Conservation (phyloP, 2,329 filamentous ascomycete species). For the Penicillium vulpinum region DNA sequence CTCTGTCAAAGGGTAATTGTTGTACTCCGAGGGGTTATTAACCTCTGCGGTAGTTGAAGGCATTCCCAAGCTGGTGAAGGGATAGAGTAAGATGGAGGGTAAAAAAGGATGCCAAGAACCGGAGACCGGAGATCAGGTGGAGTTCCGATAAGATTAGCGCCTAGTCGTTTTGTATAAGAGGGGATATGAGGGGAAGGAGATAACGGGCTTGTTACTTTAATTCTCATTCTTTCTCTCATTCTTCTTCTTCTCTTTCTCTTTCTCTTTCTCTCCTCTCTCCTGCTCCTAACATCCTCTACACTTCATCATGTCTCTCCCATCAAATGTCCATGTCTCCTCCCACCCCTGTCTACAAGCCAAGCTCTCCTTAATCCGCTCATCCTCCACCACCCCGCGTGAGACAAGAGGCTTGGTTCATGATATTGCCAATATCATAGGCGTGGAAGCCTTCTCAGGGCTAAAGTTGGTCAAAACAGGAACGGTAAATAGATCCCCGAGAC, state of each 20-base stretch:
- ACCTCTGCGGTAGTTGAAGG: background rate
- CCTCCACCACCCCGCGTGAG: conserved; percentile 67
- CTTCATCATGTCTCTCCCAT: conserved; percentile 43
- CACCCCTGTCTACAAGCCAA: conserved; percentile 88
- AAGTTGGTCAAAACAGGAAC: conserved; percentile 59
- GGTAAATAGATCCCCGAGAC: conserved; percentile 51
- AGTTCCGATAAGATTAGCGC: conserved; percentile 4
- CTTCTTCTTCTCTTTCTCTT: conserved; percentile 2
- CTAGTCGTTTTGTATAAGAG: conserved; percentile 3
- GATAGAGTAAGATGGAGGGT: background rate
- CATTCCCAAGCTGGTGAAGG: background rate
- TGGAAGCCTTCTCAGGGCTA: conserved; percentile 74
- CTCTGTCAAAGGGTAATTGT: background rate
- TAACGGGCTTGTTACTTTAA: conserved; percentile 7
- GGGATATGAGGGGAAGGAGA: conserved; percentile 9
- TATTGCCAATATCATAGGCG: conserved; percentile 77
- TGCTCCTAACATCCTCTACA: background rate
- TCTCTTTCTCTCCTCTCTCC: background rate
- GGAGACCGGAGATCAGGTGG: conserved; percentile 10
- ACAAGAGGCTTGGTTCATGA: conserved; percentile 83
- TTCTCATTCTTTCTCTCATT: background rate
- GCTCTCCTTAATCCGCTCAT: conserved; percentile 82
- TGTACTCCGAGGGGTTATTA: background rate
- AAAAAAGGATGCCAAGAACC: conserved; percentile 8
- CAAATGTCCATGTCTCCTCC: conserved; percentile 70